phyloP scores from a whole-genome alignment of 768 basidiomycete genomes.

The Leccinum rimulosum region DNA sequence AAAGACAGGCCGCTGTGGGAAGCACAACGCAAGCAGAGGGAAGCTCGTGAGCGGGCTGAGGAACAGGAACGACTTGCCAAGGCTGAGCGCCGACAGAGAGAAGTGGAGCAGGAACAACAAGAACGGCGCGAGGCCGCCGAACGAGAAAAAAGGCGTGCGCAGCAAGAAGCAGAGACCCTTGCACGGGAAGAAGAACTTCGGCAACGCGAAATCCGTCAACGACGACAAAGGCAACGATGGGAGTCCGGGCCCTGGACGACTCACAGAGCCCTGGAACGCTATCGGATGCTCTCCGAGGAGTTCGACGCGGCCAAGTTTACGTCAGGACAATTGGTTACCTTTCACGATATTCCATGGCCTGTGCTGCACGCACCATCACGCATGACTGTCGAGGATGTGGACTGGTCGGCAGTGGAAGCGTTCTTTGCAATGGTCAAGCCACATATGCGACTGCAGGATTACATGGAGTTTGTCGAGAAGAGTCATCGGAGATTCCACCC shows the following conservation, averaged over 20 bases:
- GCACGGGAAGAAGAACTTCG: slow-evolving; percentile 36
- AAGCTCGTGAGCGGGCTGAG: slow-evolving; percentile 41
- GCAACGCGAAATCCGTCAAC: slow-evolving; percentile 40
- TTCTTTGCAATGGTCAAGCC: slow-evolving; percentile 59
- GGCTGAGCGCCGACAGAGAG: slow-evolving; percentile 33
- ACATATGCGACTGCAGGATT: slow-evolving; percentile 60
- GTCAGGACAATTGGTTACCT: slow-evolving; percentile 48
- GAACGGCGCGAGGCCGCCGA: slow-evolving; percentile 27
- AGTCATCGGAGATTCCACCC: slow-evolving; percentile 77
- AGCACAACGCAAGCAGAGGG: slow-evolving; percentile 46
- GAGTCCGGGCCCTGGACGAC: slow-evolving; percentile 60
- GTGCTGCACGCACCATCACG: slow-evolving; percentile 52
- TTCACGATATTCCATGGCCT: slow-evolving; percentile 75
- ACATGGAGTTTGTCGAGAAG: slow-evolving; percentile 62
- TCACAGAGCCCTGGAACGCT: slow-evolving; percentile 68
- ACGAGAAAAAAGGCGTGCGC: slow-evolving; percentile 20
- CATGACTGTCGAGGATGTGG: slow-evolving; percentile 62
- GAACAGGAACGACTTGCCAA: slow-evolving; percentile 39
- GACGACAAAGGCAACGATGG: slow-evolving; percentile 54
- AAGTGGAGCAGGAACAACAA: slow-evolving; percentile 28
- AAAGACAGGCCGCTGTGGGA: slow-evolving; percentile 63
- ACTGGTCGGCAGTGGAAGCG: slow-evolving; percentile 66
- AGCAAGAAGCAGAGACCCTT: slow-evolving; percentile 30
- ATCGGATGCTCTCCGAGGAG: slow-evolving; percentile 52
- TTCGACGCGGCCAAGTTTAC: slow-evolving; percentile 66